Evolutionary conservation across 371 early-diverging fungal species (phyloP).

Genomic region (Mortierella sp.): DNA sequence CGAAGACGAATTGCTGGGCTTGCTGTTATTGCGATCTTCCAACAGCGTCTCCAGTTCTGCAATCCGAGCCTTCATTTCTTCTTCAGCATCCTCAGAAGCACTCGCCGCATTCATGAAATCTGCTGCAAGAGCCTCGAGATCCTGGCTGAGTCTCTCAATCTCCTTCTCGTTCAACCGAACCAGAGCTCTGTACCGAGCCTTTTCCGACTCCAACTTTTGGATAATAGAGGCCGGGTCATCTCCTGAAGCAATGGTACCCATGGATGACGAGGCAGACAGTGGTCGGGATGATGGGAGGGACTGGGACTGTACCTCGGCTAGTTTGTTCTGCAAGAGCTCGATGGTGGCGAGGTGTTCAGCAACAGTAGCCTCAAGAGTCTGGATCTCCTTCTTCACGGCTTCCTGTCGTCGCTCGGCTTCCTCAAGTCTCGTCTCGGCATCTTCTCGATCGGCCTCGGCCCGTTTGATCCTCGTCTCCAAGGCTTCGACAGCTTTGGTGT

Average conservation of each 20-base stretch:
- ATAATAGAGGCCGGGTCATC: slow-evolving; percentile 17
- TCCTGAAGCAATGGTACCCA: slow-evolving; percentile 4
- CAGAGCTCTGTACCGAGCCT: slow-evolving; percentile 37
- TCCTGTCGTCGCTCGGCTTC: slow-evolving; percentile 45
- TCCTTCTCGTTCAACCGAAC: slow-evolving; percentile 43
- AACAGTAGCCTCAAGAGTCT: slow-evolving; percentile 15
- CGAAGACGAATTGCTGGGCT: slow-evolving; percentile 25
- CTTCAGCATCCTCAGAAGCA: slow-evolving; percentile 46
- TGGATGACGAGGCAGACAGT: slow-evolving; percentile 23
- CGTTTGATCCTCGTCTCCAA: slow-evolving; percentile 32
- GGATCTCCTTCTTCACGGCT: slow-evolving; percentile 35
- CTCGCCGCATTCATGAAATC: slow-evolving; percentile 38
- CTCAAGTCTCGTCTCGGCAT: slow-evolving; percentile 46
- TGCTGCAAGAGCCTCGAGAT: slow-evolving; percentile 48
- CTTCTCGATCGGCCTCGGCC: slow-evolving; percentile 43
- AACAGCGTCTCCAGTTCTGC: slow-evolving; percentile 40
- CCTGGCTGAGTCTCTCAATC: slow-evolving; percentile 35
- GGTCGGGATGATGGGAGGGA: slow-evolving; percentile 26
- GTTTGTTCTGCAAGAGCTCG: slow-evolving; percentile 17
- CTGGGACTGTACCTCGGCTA: slow-evolving; percentile 21
- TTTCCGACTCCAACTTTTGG: slow-evolving; percentile 39
- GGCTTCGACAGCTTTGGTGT: slow-evolving; percentile 33
- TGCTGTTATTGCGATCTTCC: slow-evolving; percentile 13
- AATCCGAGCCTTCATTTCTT: slow-evolving; percentile 49
- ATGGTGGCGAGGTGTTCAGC: slow-evolving; percentile 25